Base-by-base conservation (phyloP, 306 rosid species). In the Medicago arabica region DNA sequence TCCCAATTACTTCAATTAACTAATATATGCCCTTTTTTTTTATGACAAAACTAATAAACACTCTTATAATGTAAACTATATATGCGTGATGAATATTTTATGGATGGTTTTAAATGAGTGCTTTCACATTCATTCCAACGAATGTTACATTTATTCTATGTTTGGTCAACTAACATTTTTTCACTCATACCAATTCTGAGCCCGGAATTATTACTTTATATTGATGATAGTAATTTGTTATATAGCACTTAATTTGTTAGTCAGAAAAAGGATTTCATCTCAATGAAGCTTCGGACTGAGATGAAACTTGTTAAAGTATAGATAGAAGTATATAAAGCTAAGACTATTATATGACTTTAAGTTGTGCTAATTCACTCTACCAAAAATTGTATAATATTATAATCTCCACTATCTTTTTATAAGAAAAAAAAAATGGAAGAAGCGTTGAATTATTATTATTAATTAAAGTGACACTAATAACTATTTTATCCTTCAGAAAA, bases 101-200 rank as follows among this genome's bases (percentile, higher is more conserved):
- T 43, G 21, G 23, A 51, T 51, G 7, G 9, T 23, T 55, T 58
- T 25, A 23, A 41, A 66, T 28, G 21, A 31, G 39, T n/a, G 15
- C 58, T 61, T 69, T 70, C 65, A 49, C 67, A 62, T 69, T 70
- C 65, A 38, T 66, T 61, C 57, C 66, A 78, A 31, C 3, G 40
- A 57, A n/a, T 7, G 17, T 38, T 49, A 4, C 50, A 39, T 39
- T 50, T 65, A 25, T 78, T 44, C 46, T 63, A 62, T 41, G 41
- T 25, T 63, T 12, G 67, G 61, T 53, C 67, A 71, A 63, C 78
- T 39, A 40, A 40, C 47, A 6, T 4, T 54, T 53, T 47, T 36
- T 6, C 40, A 28, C 21, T 46, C 76, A 57, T 46, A 50, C 19
- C 28, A 71, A 49, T 23, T 61, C 1, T 59, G 50, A 72, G 28